These are phyloP conservation scores for Globisporangium carolinianum DNA, from an alignment of 352 stramenopile genomes.

Conservation along the genomic window DNA sequence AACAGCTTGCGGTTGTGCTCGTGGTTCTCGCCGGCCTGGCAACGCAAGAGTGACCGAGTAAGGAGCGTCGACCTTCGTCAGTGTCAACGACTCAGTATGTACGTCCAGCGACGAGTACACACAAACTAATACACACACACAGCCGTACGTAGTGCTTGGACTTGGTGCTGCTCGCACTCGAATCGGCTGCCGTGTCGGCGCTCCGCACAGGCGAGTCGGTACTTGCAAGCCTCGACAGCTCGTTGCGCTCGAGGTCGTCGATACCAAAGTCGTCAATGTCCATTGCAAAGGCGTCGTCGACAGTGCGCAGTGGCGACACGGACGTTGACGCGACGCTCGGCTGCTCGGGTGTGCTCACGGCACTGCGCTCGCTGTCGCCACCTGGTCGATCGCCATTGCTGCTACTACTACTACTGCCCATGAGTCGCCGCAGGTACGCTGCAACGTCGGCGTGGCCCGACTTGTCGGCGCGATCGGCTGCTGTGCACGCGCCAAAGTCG, in stretches of 20 bases:
- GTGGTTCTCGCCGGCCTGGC: slow-evolving; percentile 48
- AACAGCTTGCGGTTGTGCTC: slow-evolving; percentile 81
- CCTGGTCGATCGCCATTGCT: not conserved
- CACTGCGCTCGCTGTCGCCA: not conserved
- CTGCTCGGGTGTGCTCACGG: not conserved
- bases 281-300: slow-evolving; percentile 26
- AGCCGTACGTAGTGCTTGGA: slow-evolving; percentile 42
- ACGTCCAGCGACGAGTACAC: not conserved
- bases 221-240: slow-evolving; percentile 1
- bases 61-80: no score
- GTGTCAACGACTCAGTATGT: not conserved
- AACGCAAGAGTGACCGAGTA: no score
- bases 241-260: slow-evolving; percentile 12
- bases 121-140: slow-evolving; percentile 1
- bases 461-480: slow-evolving; percentile 72
- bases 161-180: slow-evolving; percentile 22
- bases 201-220: slow-evolving; percentile 26
- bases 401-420: slow-evolving; percentile 11
- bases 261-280: slow-evolving; percentile 32
- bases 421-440: slow-evolving; percentile 32
- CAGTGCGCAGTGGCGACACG: not conserved
- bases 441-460: slow-evolving; percentile 52
- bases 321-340: not conserved
- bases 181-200: slow-evolving; percentile 14
- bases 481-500: slow-evolving; percentile 70